Evolutionary conservation across 2,329 filamentous ascomycete species (phyloP).

Genomic region (Aspergillus sp.): DNA sequence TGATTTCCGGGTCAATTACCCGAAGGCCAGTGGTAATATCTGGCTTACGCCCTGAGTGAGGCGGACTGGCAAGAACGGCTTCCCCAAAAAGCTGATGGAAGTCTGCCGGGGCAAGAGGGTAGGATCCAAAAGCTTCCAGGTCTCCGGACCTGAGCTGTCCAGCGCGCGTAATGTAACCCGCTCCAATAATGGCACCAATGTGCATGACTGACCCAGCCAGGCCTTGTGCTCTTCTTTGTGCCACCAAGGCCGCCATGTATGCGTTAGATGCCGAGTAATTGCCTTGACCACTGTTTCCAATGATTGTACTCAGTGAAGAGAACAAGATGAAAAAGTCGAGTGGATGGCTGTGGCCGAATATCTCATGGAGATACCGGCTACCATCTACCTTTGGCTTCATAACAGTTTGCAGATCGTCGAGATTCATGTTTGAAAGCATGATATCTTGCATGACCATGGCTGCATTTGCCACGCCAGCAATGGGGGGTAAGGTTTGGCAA

Average conservation of each 20-base stretch:
- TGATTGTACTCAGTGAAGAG: slow-evolving; percentile 34
- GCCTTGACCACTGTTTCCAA: slow-evolving; percentile 38
- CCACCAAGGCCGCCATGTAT: slow-evolving; percentile 33
- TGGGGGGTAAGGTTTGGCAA: slow-evolving; percentile 28
- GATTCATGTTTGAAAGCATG: slow-evolving; percentile 12
- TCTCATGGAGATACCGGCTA: slow-evolving; percentile 14
- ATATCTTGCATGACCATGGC: slow-evolving; percentile 19
- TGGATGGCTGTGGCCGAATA: slow-evolving; percentile 15
- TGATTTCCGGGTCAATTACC: neutral
- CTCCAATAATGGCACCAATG: slow-evolving; percentile 22
- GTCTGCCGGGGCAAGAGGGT: slow-evolving; percentile 13
- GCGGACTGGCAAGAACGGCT: slow-evolving; percentile 45
- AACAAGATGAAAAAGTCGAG: slow-evolving; percentile 39
- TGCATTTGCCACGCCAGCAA: slow-evolving; percentile 38
- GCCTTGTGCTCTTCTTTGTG: slow-evolving; percentile 21
- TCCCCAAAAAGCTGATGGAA: slow-evolving; percentile 38
- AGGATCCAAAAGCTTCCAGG: slow-evolving; percentile 6
- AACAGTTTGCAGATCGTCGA: slow-evolving; percentile 6
- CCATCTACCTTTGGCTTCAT: slow-evolving; percentile 20
- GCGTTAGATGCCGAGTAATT: slow-evolving; percentile 39
- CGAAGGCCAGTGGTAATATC: neutral
- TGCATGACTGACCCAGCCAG: slow-evolving; percentile 16
- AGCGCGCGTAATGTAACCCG: slow-evolving; percentile 15
- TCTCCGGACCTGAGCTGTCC: neutral
- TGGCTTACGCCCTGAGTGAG: slow-evolving; percentile 20